Evolutionary conservation across 768 basidiomycete genomes (phyloP).

Genomic region (Leccinum subgranulosum): DNA sequence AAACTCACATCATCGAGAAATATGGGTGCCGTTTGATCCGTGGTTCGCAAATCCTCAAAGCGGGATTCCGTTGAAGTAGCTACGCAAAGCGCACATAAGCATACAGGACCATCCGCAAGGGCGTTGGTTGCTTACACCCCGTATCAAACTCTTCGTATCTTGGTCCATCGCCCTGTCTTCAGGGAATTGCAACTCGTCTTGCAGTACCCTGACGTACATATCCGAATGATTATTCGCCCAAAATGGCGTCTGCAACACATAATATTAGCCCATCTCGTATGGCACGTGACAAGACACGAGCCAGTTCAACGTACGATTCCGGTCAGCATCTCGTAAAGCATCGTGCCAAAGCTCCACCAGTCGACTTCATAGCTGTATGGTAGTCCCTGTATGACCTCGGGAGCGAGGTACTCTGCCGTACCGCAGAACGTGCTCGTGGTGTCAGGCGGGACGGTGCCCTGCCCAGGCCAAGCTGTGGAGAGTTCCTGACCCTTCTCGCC

Average conservation of each 20-base stretch:
- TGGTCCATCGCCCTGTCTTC: slow-evolving; percentile 91
- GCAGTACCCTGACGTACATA: slow-evolving; percentile 91
- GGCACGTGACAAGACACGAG: slow-evolving; percentile 11
- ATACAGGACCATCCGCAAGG: neutral
- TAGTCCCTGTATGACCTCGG: slow-evolving; percentile 91
- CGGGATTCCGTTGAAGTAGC: slow-evolving; percentile 93
- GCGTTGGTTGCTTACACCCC: slow-evolving; percentile 64
- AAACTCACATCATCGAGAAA: slow-evolving; percentile 85
- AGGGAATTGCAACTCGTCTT: slow-evolving; percentile 87
- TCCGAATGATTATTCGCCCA: slow-evolving; percentile 92
- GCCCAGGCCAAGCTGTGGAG: slow-evolving; percentile 56
- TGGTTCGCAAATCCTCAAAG: slow-evolving; percentile 86
- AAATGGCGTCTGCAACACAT: slow-evolving; percentile 69
- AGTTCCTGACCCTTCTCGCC: slow-evolving; percentile 53
- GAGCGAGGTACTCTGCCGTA: slow-evolving; percentile 95
- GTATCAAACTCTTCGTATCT: slow-evolving; percentile 92
- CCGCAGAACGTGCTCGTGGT: slow-evolving; percentile 88
- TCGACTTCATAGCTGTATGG: slow-evolving; percentile 93
- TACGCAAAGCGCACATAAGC: slow-evolving; percentile 30
- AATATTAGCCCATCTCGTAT: slow-evolving; percentile 15
- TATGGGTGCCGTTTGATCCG: slow-evolving; percentile 93
- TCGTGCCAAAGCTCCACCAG: slow-evolving; percentile 98
- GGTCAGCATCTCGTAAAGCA: slow-evolving; percentile 96
- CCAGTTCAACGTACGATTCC: slow-evolving; percentile 64
- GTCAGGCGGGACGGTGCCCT: slow-evolving; percentile 49